Percentiles rank a stretch among this genome's conserved stretches.
These are phyloP conservation scores for Cystobasidium sp. DNA, from an alignment of 1,284 basidiomycete species.

Conservation along the genomic window DNA sequence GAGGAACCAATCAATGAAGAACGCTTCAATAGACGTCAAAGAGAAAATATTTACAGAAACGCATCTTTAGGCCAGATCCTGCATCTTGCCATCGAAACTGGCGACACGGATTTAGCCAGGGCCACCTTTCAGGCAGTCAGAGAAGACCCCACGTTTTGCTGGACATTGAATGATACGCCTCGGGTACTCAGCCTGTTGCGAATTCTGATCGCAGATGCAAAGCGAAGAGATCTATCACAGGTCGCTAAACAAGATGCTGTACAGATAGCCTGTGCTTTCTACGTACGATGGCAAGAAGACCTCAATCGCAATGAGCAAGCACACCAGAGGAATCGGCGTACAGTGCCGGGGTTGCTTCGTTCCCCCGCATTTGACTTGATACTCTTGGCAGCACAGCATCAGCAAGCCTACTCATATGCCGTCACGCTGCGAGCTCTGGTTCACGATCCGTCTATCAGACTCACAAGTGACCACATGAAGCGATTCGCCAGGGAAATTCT, in stretches of 20 bases:
- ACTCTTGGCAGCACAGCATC: neutral
- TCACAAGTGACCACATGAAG: neutral
- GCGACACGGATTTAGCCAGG: constrained; percentile 9
- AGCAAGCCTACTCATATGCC: neutral
- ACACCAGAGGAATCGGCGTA: neutral
- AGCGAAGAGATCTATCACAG: neutral
- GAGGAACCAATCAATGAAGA: neutral
- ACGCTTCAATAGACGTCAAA: neutral
- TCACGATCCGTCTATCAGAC: constrained; percentile 12
- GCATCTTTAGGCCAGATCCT: neutral
- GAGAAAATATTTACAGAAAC: neutral
- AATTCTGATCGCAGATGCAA: constrained; percentile 1
- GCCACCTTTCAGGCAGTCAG: neutral
- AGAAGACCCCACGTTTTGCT: neutral
- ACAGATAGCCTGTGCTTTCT: neutral
- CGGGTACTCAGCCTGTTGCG: neutral
- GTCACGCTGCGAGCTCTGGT: neutral
- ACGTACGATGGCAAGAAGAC: constrained; percentile 8
- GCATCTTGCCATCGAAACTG: constrained; percentile 9
- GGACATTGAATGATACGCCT: neutral
- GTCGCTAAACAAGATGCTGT: neutral
- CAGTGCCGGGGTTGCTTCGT: neutral
- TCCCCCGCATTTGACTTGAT: constrained; percentile 9
- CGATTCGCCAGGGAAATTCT: neutral
- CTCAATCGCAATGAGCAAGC: neutral